These are phyloP conservation scores for Cryptococcus sp. DNA, from an alignment of 1,284 basidiomycete genomes.

Conservation along the genomic window DNA sequence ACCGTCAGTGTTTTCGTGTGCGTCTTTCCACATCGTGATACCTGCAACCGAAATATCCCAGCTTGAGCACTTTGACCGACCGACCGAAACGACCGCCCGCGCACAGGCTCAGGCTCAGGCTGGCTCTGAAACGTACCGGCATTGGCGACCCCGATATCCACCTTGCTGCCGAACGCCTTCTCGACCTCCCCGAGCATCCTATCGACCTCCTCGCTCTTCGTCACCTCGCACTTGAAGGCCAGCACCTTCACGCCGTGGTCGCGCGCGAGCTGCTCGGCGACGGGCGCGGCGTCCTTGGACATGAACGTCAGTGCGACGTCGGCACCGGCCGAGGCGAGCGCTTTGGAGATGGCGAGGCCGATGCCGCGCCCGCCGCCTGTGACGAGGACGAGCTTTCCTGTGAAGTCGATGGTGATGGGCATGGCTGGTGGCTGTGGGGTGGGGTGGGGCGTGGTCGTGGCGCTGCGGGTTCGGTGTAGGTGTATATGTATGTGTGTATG, in stretches of 20 bases:
- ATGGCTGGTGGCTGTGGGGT: neutral
- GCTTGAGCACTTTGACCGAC: too few species aligned
- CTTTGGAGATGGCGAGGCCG: conserved; percentile 53
- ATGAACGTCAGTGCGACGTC: conserved; percentile 45
- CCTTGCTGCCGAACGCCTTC: conserved; percentile 32
- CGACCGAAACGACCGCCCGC: too few species aligned
- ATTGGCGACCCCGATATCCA: conserved; percentile 38
- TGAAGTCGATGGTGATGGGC: conserved; percentile 11
- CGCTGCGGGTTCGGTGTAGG: too few species aligned
- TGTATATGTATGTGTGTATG: too few species aligned
- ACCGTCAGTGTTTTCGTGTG: conserved; percentile 42
- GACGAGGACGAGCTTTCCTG: conserved; percentile 9
- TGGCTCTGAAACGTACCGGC: too few species aligned
- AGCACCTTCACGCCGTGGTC: conserved; percentile 29
- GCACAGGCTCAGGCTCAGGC: too few species aligned
- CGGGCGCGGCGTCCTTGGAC: conserved; percentile 30
- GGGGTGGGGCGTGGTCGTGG: too few species aligned
- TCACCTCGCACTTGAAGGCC: conserved; percentile 42
- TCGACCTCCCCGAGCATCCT: conserved; percentile 24
- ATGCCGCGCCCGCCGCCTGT: conserved; percentile 44
- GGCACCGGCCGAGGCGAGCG: conserved; percentile 51
- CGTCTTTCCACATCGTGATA: conserved; percentile 41
- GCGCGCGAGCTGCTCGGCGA: conserved; percentile 25
- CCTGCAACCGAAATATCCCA: too few species aligned
- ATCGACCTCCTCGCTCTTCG: conserved; percentile 30